Conservation (phyloP, 345 rosid genomes). For the Psidium friedrichsthalianum region DNA sequence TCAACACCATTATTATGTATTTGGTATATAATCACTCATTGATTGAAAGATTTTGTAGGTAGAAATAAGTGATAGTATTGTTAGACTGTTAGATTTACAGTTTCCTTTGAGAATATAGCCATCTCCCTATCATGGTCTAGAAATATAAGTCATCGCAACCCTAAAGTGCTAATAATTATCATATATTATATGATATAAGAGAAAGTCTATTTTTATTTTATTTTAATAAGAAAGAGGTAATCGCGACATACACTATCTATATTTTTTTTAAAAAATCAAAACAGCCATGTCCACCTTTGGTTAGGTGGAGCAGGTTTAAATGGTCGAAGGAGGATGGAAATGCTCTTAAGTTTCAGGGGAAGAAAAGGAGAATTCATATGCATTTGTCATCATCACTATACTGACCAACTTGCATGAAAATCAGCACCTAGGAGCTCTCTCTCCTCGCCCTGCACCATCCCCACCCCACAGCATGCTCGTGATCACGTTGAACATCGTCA, state of each 20-base stretch:
- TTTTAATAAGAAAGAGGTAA: neutral
- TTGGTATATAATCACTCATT: too few species aligned
- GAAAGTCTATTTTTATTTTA: neutral
- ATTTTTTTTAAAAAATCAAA: neutral
- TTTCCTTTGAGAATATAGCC: neutral
- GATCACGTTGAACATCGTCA: constrained; percentile 25
- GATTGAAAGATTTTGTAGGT: too few species aligned
- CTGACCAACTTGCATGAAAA: constrained; percentile 17
- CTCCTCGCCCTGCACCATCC: constrained; percentile 15
- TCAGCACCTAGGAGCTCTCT: constrained; percentile 14
- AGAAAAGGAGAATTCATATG: neutral
- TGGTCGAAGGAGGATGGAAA: neutral
- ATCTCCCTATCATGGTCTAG: neutral
- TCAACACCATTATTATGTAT: too few species aligned
- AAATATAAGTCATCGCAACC: neutral
- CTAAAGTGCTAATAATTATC: neutral
- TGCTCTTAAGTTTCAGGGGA: neutral
- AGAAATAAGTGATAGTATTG: too few species aligned
- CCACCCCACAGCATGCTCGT: constrained; percentile 42
- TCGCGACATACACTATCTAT: neutral
- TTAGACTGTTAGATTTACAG: too few species aligned
- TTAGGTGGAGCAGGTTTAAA: neutral
- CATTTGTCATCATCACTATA: constrained; percentile 7
- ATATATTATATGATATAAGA: neutral
- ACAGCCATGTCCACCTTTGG: neutral